These are phyloP conservation scores for Monosporascus sp. DNA, from an alignment of 2,329 filamentous ascomycete genomes.

Conservation along the genomic window DNA sequence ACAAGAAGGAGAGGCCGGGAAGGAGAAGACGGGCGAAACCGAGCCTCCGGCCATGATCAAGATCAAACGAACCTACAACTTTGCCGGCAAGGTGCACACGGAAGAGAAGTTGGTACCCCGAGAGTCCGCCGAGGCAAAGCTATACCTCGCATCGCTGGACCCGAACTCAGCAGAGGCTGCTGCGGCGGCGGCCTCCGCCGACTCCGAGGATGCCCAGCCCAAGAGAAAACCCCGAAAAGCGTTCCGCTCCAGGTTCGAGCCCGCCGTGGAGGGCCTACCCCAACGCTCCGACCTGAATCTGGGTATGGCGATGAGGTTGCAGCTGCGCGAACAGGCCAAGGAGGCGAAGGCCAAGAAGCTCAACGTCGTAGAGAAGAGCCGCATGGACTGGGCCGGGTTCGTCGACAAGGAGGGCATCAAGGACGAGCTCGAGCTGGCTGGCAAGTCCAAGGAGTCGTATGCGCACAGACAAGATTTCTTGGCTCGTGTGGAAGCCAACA, in stretches of 20 bases:
- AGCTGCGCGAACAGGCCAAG: slow-evolving; percentile 36
- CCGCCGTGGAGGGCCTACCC: slow-evolving; percentile 37
- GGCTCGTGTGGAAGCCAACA: slow-evolving; percentile 56
- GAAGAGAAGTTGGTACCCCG: slow-evolving; percentile 66
- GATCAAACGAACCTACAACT: slow-evolving; percentile 69
- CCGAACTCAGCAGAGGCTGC: slow-evolving; percentile 18
- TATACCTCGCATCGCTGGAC: slow-evolving; percentile 53
- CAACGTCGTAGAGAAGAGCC: slow-evolving; percentile 66
- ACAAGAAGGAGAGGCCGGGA: slow-evolving; percentile 7
- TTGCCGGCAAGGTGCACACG: slow-evolving; percentile 66
- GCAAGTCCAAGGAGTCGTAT: slow-evolving; percentile 60
- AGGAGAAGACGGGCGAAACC: slow-evolving; percentile 13
- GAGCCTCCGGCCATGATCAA: slow-evolving; percentile 42
- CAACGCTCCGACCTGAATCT: slow-evolving; percentile 54
- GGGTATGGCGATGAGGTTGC: slow-evolving; percentile 43
- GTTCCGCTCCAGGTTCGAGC: slow-evolving; percentile 60
- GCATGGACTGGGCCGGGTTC: slow-evolving; percentile 68
- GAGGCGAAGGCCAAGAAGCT: slow-evolving; percentile 56
- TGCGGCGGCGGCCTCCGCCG: neutral
- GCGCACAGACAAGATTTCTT: slow-evolving; percentile 60
- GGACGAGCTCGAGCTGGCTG: slow-evolving; percentile 61
- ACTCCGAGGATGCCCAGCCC: slow-evolving; percentile 24
- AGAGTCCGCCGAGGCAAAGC: slow-evolving; percentile 60
- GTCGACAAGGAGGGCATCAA: slow-evolving; percentile 67
- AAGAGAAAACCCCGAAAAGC: slow-evolving; percentile 47